A percentile compares a stretch with the other conserved stretches of the same genome.
These are phyloP conservation scores for Lablab purpureus DNA, from an alignment of 306 rosid species.

Conservation along the genomic window DNA sequence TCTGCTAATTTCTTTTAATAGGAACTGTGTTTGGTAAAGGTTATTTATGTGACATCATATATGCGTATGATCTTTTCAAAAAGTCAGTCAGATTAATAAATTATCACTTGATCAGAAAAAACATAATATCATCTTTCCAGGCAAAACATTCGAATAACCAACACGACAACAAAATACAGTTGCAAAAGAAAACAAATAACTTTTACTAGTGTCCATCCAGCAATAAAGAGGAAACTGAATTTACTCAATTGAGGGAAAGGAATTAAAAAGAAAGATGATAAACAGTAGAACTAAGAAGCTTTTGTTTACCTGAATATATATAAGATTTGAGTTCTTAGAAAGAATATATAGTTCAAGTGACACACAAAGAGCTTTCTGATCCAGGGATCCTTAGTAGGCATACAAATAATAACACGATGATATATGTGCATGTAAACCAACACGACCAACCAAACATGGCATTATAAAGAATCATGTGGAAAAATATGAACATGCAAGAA, in stretches of 20 bases:
- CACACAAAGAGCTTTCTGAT: background rate
- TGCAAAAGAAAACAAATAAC: constrained; percentile 9
- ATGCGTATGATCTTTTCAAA: background rate
- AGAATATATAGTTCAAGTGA: background rate
- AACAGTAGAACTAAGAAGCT: background rate
- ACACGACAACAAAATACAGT: background rate
- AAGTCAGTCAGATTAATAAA: background rate
- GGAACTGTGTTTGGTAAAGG: background rate
- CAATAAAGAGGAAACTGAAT: background rate
- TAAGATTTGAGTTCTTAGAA: background rate
- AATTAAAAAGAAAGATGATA: background rate
- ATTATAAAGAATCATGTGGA: background rate
- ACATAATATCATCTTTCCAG: constrained; percentile 1
- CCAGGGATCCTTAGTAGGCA: background rate
- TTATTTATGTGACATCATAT: background rate
- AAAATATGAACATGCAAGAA: background rate
- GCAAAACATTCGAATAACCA: background rate
- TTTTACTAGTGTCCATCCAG: background rate
- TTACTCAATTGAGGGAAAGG: background rate
- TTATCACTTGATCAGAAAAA: background rate
- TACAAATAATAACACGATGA: background rate
- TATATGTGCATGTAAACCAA: background rate
- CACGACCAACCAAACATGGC: background rate
- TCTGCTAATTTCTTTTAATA: background rate
- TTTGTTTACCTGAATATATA: background rate